Percentiles rank a stretch among this genome's conserved stretches.
Evolutionary conservation across 352 stramenopile genomes (phyloP).

Genomic region (Globisporangium viniferum): DNA sequence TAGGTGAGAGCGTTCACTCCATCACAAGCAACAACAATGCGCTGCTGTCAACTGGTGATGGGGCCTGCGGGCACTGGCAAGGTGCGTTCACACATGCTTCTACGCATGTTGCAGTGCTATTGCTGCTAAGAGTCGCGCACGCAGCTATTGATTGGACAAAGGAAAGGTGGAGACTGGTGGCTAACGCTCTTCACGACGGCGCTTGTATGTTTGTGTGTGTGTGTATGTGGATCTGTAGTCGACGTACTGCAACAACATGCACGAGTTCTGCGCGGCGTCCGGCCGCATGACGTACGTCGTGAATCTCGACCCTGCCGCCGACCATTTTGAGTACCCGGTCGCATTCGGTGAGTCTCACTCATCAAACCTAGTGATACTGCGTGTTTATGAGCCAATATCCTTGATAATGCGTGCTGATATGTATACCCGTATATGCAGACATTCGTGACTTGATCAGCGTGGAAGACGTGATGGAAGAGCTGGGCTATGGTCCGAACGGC

Average conservation of each 20-base stretch:
- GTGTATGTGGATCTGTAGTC: slow-evolving; percentile 45
- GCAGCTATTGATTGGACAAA: not conserved
- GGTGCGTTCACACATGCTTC: slow-evolving; percentile 25
- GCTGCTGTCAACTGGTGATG: slow-evolving; percentile 91
- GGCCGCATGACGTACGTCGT: slow-evolving; percentile 92
- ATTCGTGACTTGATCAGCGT: slow-evolving; percentile 96
- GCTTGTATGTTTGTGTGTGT: too few relatives aligned
- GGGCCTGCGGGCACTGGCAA: slow-evolving; percentile 90
- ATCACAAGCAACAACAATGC: slow-evolving; percentile 37
- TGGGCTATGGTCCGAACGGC: slow-evolving; percentile 97
- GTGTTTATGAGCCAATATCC: not conserved
- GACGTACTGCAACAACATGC: slow-evolving; percentile 93
- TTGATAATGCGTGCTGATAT: too few relatives aligned
- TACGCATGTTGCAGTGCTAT: not conserved
- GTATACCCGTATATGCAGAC: slow-evolving; percentile 29
- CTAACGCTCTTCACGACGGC: not conserved
- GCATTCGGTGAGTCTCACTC: slow-evolving; percentile 64
- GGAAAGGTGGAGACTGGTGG: not conserved
- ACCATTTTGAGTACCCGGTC: slow-evolving; percentile 88
- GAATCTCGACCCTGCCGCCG: slow-evolving; percentile 96
- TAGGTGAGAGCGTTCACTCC: not conserved
- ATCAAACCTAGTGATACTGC: not conserved
- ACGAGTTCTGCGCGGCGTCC: slow-evolving; percentile 87
- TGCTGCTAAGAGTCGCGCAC: not conserved
- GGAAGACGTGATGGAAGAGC: slow-evolving; percentile 96